Base-by-base conservation (phyloP, 2,329 filamentous ascomycete genomes). In the Pyrenophora tritici-repentis region DNA sequence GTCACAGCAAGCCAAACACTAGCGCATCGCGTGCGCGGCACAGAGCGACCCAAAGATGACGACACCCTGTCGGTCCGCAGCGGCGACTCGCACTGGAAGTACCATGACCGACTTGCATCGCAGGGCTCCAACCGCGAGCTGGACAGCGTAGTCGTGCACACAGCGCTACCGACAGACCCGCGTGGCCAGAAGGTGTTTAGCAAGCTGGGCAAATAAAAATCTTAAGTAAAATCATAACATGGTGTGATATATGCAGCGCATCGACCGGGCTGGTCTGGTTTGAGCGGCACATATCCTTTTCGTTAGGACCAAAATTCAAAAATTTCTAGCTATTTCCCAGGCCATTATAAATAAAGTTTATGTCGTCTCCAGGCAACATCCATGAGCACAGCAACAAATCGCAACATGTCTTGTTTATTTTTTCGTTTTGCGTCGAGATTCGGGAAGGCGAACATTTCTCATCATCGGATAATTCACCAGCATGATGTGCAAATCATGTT, bases 51-150 rank as follows among this genome's bases (percentile, higher is more conserved):
- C 24, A 62, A 59, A 13, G 44, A 59, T 3, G 63, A 68, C 16
- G 46, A 44, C 9, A 52, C 53, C 2, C 44, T 51, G 13, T 71
- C 70, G 5, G 47, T 68, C 13, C 64, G 53, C 42, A 70, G 66
- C 47, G 55, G 58, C 6, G 53, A 58, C 5, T 63, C 67, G 22
- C 55, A 56, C 12, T 65, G 62, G 49, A 63, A 62, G 17, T 58
- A 63, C 26, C 58, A 63, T 1, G 61, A 69, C 41, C 64, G 63
- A 24, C 50, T 59, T 16, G 57, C 55, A 10, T 71, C 68, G 9
- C 65, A 65, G 35, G 56, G 50, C 6, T 67, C 67, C 6, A 61
- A 67, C 34, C 60, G 60, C 33, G 70, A 70, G 36, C 59, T 73
- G 20, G 56, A 68, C 20, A 63, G 63, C 7, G 60, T 70, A 13